Evolutionary conservation across 2,329 filamentous ascomycete genomes (phyloP), one percentile per base, ranked within the genome.

Genomic region (Pseudogymnoascus sp.): DNA sequence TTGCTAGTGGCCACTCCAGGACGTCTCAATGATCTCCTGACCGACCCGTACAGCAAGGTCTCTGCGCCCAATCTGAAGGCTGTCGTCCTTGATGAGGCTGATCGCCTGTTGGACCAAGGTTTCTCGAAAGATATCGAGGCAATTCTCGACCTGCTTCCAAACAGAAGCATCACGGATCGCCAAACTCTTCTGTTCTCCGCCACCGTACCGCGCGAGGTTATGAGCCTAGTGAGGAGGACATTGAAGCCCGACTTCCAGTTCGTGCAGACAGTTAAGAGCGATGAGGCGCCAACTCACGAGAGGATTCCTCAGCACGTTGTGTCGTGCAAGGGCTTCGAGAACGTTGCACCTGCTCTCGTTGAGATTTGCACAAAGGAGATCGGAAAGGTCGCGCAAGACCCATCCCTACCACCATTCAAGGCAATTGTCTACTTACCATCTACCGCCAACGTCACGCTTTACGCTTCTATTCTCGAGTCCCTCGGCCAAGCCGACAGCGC

Each of bases 101-200:
- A 99, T 77, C 90, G 94, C 71, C 96, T 99, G 90, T 83, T 99
- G 74, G 94, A 99, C 78, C 92, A 94, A 78, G 94, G 90, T 1
- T 93, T 93, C 69, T 80, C 86, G 21, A 77, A 78, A 21, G 88
- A 88, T 63, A 81, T 93, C 60, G 74, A 80, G 31, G 73, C 81
- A 1, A 90, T 93, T 61, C 75, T 84, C 59, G 59, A 71, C 0
- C 68, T 77, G n/a, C 80, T 97, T 7, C 93, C 93, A 4, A 76
- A 81, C 44, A 80, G 81, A 3, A 67, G 72, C 0, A 75, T 87
- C 60, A 84, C 88, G 64, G 82, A 89, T 64, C 87, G 93, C 44
- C 94, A 99, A 75, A 97, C 92, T 2, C 84, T 99, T 65, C 86
- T 99, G 74, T 97, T 96, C 74, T 97, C 94, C 12, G 94, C 94